Conservation (phyloP, 768 basidiomycete species). For the Saitozyma podzolica region DNA sequence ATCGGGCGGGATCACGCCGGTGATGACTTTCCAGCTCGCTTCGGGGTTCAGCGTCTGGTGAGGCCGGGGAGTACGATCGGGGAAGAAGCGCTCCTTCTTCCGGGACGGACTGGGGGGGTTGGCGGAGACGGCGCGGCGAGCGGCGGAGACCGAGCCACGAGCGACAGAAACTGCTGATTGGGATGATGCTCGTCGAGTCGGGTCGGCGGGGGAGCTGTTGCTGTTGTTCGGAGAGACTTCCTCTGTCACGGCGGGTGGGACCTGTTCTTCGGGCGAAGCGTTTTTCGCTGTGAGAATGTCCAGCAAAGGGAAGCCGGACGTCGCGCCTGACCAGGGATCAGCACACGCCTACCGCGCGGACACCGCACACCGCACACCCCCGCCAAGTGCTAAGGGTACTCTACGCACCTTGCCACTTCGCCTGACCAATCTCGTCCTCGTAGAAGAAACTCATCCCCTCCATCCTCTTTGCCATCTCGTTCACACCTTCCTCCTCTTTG, state of each 20-base stretch:
- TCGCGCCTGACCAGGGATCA: conserved; percentile 62
- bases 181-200: conserved; percentile 14
- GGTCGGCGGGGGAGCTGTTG: conserved; percentile 29
- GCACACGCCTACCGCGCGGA: neutral
- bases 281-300: conserved; percentile 62
- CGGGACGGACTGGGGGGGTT: neutral
- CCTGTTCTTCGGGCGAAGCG: conserved; percentile 15
- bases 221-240: conserved; percentile 42
- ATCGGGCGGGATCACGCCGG: conserved; percentile 80
- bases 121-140: neutral
- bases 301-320: conserved; percentile 83
- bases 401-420: conserved; percentile 52
- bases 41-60: conserved; percentile 79
- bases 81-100: conserved; percentile 61
- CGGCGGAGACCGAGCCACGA: conserved; percentile 1
- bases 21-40: conserved; percentile 80
- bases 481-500: conserved; percentile 36
- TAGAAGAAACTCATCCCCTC: conserved; percentile 54
- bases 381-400: neutral
- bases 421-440: conserved; percentile 53
- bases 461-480: conserved; percentile 48
- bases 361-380: no score
- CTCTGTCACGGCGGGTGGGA: conserved; percentile 7
- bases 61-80: conserved; percentile 70
- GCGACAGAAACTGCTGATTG: neutral